These are phyloP conservation scores for Cyanodermella asteris DNA, from an alignment of 2,329 filamentous ascomycete genomes.

Conservation along the genomic window DNA sequence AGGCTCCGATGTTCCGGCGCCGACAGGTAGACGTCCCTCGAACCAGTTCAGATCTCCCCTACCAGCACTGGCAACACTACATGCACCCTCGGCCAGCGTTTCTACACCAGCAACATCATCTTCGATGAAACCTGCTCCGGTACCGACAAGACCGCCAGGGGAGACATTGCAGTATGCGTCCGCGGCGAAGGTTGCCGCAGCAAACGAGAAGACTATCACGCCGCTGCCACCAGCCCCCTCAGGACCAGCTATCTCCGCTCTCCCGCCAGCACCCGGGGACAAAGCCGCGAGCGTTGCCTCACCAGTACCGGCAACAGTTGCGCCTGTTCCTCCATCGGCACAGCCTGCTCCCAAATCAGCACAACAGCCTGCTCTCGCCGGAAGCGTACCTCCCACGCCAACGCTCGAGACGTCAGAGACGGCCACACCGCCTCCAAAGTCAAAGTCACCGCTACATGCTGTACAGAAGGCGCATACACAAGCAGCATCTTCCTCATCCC, in stretches of 20 bases:
- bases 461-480: too few species aligned
- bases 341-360: constrained; percentile 1
- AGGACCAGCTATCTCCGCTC: constrained; percentile 41
- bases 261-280: constrained; percentile 16
- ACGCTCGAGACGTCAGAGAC: constrained; percentile 29
- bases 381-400: constrained; percentile 19
- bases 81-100: constrained; percentile 44
- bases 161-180: constrained; percentile 94
- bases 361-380: constrained; percentile 3
- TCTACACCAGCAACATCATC: constrained; percentile 37
- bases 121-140: constrained; percentile 77
- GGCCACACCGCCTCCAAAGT: constrained; percentile 11
- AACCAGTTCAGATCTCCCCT: constrained; percentile 83
- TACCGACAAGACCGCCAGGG: constrained; percentile 64
- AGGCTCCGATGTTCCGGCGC: constrained; percentile 33
- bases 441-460: not conserved
- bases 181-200: constrained; percentile 78
- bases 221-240: constrained; percentile 87
- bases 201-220: constrained; percentile 67
- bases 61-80: constrained; percentile 76
- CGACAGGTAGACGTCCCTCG: constrained; percentile 49
- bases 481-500: too few species aligned
- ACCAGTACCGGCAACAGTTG: constrained; percentile 19
- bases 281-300: constrained; percentile 31
- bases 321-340: constrained; percentile 14